Evolutionary conservation across 345 rosid species (phyloP), one percentile per base, ranked within the genome.

Genomic region (Zanthoxylum bungeanum): DNA sequence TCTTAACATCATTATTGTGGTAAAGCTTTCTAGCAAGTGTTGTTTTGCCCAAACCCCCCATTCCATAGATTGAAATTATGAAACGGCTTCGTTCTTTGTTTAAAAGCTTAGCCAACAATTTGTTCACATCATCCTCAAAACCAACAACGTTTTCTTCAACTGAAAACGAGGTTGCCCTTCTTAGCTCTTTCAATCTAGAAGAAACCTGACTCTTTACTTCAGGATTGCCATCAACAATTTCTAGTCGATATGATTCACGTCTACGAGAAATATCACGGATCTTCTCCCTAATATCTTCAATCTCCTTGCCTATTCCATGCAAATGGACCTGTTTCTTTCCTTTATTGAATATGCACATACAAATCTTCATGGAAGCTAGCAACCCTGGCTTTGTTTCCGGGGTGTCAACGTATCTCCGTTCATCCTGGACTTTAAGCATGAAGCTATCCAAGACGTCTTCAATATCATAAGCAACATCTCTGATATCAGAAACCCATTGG

Each of bases 11-110:
- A 21, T 36, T 37, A 11, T 36, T 61, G 46, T 74, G 66, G 24
- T 74, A 78, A 1, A 78, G 66, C 69, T 64, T 74, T n/a, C 71
- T 51, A 4, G 68, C 77, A 10, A 77, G 42, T 0, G 77, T 73
- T 2, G 81, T 73, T 57, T 77, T 77, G 44, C 81, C 81, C 1
- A 77, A 73, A 17, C 75, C 81, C 62, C 81, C 77, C 77, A 77
- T 73, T 1, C 81, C 81, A 0, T 50, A 77, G 31, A 77, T 42
- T 0, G 81, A 73, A 36, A 73, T 69, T 16, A 73, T 46, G 31
- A 8, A 65, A 14, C 37, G 66, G 0, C 24, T 0, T 5, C 61
- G 64, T 8, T 73, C 68, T 8, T 44, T 39, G 8, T 0, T 36
- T 0, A 69, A 63, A 73, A 78, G 75, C 39, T 73, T 60, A 14